phyloP scores from a whole-genome alignment of 1,284 basidiomycete species.

The Boletus hoseneyae region DNA sequence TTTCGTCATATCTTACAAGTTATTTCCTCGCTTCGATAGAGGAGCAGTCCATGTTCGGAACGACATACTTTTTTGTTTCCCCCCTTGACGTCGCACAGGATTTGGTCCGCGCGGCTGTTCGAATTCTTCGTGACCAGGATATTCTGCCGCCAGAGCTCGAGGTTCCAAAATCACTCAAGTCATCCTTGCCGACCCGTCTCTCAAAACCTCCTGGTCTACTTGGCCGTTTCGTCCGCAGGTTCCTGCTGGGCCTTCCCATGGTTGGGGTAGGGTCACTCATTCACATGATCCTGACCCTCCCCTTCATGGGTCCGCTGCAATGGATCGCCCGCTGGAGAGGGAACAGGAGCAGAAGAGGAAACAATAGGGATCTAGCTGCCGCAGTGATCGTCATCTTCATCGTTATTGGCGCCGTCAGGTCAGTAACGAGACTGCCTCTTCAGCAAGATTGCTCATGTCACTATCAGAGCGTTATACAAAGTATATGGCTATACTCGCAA shows the following conservation, averaged over 20 bases:
- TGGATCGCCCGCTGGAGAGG: constrained; percentile 64
- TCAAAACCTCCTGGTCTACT: constrained; percentile 40
- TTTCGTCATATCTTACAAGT: constrained; percentile 69
- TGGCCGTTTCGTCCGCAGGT: constrained; percentile 56
- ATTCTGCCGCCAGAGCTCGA: constrained; percentile 41
- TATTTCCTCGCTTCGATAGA: constrained; percentile 50
- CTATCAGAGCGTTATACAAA: constrained; percentile 58
- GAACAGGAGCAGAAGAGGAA: constrained; percentile 48
- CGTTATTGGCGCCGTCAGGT: constrained; percentile 62
- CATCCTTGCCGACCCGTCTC: constrained; percentile 9
- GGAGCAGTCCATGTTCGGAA: constrained; percentile 38
- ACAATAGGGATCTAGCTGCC: constrained; percentile 58
- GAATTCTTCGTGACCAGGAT: constrained; percentile 59
- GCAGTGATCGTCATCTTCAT: constrained; percentile 62
- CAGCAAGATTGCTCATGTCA: constrained; percentile 12
- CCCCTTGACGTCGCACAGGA: constrained; percentile 60
- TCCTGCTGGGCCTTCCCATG: constrained; percentile 71
- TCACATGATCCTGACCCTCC: constrained; percentile 62
- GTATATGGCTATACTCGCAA: constrained; percentile 65
- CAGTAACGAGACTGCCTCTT: constrained; percentile 17
- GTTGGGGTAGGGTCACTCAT: constrained; percentile 74
- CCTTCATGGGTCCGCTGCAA: constrained; percentile 59
- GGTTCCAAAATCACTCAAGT: constrained; percentile 15
- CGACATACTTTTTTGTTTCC: constrained; percentile 48
- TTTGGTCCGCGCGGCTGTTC: constrained; percentile 60